Evolutionary conservation across 2,329 filamentous ascomycete genomes (phyloP).

Genomic region (Colletotrichum gigasporum): DNA sequence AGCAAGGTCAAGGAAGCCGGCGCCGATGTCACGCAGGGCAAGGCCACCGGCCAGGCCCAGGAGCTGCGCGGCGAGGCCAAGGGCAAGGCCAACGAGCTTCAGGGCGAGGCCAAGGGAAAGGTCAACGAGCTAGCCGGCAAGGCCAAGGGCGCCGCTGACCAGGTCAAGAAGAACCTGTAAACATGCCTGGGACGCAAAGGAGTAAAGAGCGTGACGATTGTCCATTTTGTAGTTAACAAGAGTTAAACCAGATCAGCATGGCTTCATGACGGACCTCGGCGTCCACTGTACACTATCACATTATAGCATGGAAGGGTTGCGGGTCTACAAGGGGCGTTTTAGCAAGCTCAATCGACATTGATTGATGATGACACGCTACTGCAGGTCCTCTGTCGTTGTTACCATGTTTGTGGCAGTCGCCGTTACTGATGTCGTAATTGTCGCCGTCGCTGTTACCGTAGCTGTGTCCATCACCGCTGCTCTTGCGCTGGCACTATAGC

Average conservation of each 20-base stretch:
- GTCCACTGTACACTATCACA: slow-evolving; percentile 21
- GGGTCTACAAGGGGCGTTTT: slow-evolving; percentile 16
- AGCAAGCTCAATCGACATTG: slow-evolving; percentile 7
- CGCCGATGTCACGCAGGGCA: slow-evolving; percentile 46
- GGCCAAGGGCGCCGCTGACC: slow-evolving; percentile 53
- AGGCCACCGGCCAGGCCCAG: slow-evolving; percentile 48
- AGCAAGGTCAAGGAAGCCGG: slow-evolving; percentile 60
- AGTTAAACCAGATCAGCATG: not conserved
- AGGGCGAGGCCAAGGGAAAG: slow-evolving; percentile 45
- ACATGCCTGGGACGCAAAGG: no score
- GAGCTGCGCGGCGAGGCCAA: slow-evolving; percentile 49
- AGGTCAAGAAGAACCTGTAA: slow-evolving; percentile 44
- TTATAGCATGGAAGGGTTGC: slow-evolving; percentile 25
- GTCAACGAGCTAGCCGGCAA: slow-evolving; percentile 48
- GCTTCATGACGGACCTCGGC: not conserved
- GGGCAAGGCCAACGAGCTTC: slow-evolving; percentile 50
- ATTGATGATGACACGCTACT: slow-evolving; percentile 6
- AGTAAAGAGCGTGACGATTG: not conserved
- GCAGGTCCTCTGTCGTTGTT: no score
- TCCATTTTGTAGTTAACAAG: not conserved
- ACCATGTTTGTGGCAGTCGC: no score
- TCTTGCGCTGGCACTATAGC: no score
- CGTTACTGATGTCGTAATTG: no score
- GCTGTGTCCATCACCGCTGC: no score
- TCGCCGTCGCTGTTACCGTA: no score